Evolutionary conservation across 179 eudicot genomes (phyloP).

Genomic region (Camellia oleifera): DNA sequence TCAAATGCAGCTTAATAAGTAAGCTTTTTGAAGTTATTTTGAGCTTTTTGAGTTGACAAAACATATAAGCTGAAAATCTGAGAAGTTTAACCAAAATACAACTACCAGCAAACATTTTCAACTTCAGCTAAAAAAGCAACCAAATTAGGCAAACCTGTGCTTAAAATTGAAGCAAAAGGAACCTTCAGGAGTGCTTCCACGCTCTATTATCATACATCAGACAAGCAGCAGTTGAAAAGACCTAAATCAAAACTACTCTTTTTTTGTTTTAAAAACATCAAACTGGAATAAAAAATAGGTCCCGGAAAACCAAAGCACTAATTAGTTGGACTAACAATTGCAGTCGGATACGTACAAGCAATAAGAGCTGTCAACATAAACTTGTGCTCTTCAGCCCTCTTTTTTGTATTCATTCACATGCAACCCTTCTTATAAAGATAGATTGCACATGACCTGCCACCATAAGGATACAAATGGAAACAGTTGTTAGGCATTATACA

Average conservation of each 20-base stretch:
- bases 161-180: background rate
- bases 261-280: too few species aligned
- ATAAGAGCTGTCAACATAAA: background rate
- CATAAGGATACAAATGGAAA: background rate
- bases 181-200: background rate
- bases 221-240: background rate
- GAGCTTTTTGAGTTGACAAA: too few species aligned
- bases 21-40: too few species aligned
- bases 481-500: background rate
- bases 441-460: background rate
- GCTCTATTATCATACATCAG: background rate
- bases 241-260: too few species aligned
- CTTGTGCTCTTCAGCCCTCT: background rate
- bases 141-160: background rate
- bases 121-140: too few species aligned
- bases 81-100: too few species aligned
- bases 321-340: background rate
- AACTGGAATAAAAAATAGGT: background rate
- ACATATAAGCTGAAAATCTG: too few species aligned
- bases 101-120: too few species aligned
- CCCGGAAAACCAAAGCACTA: background rate
- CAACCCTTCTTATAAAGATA: background rate
- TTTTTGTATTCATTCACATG: background rate
- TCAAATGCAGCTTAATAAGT: too few species aligned
- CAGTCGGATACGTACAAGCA: background rate